A percentile compares a stretch with the other conserved stretches of the same genome.
Conservation (phyloP, 164 flowering plant species). For the Taxillus chinensis region DNA sequence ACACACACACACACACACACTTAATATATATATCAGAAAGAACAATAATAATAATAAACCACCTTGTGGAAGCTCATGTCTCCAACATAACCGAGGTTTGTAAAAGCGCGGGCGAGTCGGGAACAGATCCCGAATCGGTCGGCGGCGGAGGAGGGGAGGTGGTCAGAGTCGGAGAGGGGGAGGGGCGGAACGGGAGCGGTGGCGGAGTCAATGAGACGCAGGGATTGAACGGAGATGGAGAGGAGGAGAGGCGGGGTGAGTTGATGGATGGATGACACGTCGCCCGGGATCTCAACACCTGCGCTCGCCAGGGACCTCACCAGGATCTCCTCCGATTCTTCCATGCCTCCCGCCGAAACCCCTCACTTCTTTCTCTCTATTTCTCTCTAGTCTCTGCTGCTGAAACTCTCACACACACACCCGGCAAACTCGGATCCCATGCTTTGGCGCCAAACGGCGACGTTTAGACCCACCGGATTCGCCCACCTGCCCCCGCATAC, state of each 20-base stretch:
- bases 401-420: too few relatives aligned
- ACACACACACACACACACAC: too few relatives aligned
- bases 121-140: conserved; percentile 49
- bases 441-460: too few relatives aligned
- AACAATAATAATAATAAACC: not conserved
- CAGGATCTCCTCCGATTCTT: conserved; percentile 49
- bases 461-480: too few relatives aligned
- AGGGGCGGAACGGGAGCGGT: conserved; percentile 10
- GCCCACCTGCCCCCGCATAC: too few relatives aligned
- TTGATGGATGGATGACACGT: conserved; percentile 33
- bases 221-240: conserved; percentile 52
- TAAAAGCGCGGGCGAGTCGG: conserved; percentile 39
- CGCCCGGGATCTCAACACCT: conserved; percentile 39
- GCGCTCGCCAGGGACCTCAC: conserved; percentile 32
- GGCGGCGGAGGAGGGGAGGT: conserved; percentile 40
- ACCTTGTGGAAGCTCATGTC: conserved; percentile 71
- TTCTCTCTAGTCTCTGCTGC: too few relatives aligned
- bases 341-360: conserved; percentile 24
- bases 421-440: too few relatives aligned
- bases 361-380: too few relatives aligned
- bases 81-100: conserved; percentile 44
- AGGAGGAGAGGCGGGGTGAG: conserved; percentile 32
- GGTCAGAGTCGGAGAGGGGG: conserved; percentile 12
- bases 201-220: conserved; percentile 32
- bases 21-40: too few relatives aligned